A percentile compares a stretch with the other conserved stretches of the same genome.
These are phyloP conservation scores for Candida stauntonica DNA, from an alignment of 805 yeast species.

Conservation along the genomic window DNA sequence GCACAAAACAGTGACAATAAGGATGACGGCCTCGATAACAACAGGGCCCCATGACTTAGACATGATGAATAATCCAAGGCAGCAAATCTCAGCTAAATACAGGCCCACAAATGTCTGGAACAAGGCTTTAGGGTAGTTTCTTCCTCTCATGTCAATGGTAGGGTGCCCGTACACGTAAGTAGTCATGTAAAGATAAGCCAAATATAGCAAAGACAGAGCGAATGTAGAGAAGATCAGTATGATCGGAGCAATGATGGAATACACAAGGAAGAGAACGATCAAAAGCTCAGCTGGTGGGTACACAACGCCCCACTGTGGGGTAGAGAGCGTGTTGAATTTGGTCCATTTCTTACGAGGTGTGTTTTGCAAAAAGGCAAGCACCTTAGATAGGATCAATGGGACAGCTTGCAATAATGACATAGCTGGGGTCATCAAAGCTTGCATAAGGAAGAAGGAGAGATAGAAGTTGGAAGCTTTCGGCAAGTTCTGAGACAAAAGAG, in stretches of 20 bases:
- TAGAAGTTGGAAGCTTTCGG: conserved; percentile 93
- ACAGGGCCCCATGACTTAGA: conserved; percentile 76
- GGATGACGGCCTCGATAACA: conserved; percentile 58
- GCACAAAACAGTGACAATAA: conserved; percentile 52
- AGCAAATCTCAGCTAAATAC: conserved; percentile 66
- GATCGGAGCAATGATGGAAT: conserved; percentile 76
- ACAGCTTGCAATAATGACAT: conserved; percentile 74
- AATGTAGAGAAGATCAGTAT: conserved; percentile 62
- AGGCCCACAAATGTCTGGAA: conserved; percentile 70
- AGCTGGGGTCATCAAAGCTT: conserved; percentile 77
- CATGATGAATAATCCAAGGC: conserved; percentile 70
- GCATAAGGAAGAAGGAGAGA: conserved; percentile 74
- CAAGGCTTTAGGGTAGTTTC: conserved; percentile 67
- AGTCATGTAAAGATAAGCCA: conserved; percentile 60
- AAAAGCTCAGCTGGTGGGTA: conserved; percentile 78
- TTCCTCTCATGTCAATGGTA: conserved; percentile 57
- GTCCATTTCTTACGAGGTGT: conserved; percentile 94
- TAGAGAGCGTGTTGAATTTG: conserved; percentile 58
- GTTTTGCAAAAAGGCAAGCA: conserved; percentile 70
- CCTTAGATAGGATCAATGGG: conserved; percentile 63
- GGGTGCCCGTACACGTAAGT: conserved; percentile 56
- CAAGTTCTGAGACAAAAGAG: conserved; percentile 64
- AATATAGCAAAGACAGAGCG: conserved; percentile 51
- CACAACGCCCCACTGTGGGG: conserved; percentile 75
- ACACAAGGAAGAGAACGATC: conserved; percentile 66